Conservation (phyloP, 345 rosid species). For the Eucalyptus leucophloia region DNA sequence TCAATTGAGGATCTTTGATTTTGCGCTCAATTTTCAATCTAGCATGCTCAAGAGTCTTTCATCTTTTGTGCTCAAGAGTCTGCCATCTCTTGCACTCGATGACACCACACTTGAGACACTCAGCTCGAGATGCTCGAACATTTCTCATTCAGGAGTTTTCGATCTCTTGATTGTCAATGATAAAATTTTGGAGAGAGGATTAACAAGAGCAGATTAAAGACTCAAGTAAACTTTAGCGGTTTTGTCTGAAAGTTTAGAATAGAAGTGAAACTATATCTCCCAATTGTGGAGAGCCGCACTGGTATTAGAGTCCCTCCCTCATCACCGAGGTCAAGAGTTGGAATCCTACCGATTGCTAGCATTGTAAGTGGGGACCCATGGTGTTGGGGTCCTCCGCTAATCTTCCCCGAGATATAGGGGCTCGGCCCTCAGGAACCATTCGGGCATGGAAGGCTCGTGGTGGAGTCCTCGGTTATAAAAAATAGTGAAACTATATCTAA, state of each 20-base stretch:
- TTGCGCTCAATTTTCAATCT: not conserved
- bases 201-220: accelerated
- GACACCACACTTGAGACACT: too few relatives aligned
- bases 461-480: too few relatives aligned
- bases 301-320: accelerated
- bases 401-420: accelerated
- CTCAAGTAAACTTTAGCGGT: not conserved
- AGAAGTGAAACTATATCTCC: too few relatives aligned
- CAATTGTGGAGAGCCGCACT: accelerated
- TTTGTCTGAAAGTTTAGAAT: too few relatives aligned
- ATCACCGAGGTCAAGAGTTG: accelerated
- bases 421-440: accelerated
- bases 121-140: accelerated
- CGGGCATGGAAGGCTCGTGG: accelerated
- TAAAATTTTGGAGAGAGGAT: accelerated
- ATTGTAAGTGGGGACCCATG: accelerated
- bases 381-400: accelerated
- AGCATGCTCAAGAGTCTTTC: not conserved
- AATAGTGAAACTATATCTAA: too few relatives aligned
- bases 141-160: not conserved
- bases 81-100: accelerated
- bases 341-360: too few relatives aligned
- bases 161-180: accelerated
- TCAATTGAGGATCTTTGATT: too few relatives aligned
- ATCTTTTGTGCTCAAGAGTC: not conserved